Evolutionary conservation across 2,329 filamentous ascomycete genomes (phyloP).

Genomic region (Trichoderma sp.): DNA sequence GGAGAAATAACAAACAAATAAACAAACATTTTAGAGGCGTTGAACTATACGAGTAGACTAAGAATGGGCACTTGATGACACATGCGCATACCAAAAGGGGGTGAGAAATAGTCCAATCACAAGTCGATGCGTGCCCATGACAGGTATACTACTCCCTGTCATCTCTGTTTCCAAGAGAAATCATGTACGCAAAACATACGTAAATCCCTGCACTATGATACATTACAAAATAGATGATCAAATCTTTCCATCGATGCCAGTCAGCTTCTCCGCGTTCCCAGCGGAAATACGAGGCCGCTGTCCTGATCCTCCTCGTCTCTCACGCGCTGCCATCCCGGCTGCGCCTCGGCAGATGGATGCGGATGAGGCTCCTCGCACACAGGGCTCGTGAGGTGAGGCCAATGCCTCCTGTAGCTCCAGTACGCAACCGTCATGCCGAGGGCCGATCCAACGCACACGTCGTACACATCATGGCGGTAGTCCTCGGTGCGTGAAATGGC

Average conservation of each 20-base stretch:
- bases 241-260: background rate
- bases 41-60: conserved; percentile 5
- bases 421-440: conserved; percentile 63
- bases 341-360: conserved; percentile 43
- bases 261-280: conserved; percentile 15
- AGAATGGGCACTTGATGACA: conserved; percentile 26
- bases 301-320: conserved; percentile 57
- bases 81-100: background rate
- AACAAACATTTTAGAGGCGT: background rate
- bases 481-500: conserved; percentile 70
- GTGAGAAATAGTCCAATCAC: conserved; percentile 26
- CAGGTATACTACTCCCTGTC: background rate
- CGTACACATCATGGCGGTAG: conserved; percentile 71
- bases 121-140: conserved; percentile 26
- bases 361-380: conserved; percentile 61
- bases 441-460: conserved; percentile 63
- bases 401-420: conserved; percentile 68
- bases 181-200: background rate
- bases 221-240: background rate
- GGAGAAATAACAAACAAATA: conserved; percentile 62
- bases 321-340: conserved; percentile 46
- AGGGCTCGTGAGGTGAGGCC: conserved; percentile 55
- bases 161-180: background rate
- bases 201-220: conserved; percentile 7
- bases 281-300: conserved; percentile 37